Conservation (phyloP, 2,329 filamentous ascomycete genomes). For the Cercospora janseana region DNA sequence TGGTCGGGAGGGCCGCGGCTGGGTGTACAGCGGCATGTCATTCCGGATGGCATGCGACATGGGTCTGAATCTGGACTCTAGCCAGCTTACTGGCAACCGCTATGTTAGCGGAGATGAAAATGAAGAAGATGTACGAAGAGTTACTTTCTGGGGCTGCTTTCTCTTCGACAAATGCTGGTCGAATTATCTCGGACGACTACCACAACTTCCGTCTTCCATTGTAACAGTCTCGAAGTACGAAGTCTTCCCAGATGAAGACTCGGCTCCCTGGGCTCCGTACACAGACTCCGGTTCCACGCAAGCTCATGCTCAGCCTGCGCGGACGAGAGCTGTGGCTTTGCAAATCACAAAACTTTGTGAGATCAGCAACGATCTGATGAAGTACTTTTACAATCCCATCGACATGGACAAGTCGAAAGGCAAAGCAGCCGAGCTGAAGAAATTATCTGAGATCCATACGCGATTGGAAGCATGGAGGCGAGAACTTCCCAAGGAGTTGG, state of each 20-base stretch:
- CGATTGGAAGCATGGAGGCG: constrained; percentile 86
- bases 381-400: constrained; percentile 84
- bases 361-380: constrained; percentile 86
- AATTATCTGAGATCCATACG: constrained; percentile 85
- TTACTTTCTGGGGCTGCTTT: constrained; percentile 98
- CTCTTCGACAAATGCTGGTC: constrained; percentile 99
- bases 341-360: constrained; percentile 84
- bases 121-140: constrained; percentile 81
- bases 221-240: constrained; percentile 86
- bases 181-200: constrained; percentile 88
- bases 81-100: constrained; percentile 57
- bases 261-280: constrained; percentile 81
- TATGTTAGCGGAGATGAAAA: constrained; percentile 59
- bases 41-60: constrained; percentile 97
- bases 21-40: constrained; percentile 98
- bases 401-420: constrained; percentile 61
- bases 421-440: constrained; percentile 84
- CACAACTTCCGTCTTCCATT: constrained; percentile 75
- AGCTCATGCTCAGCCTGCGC: constrained; percentile 71
- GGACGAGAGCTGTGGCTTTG: constrained; percentile 76
- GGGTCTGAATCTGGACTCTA: constrained; percentile 81
- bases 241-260: constrained; percentile 85
- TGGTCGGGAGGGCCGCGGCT: constrained; percentile 88
- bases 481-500: constrained; percentile 78
- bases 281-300: constrained; percentile 77